phyloP scores from a whole-genome alignment of 2,329 filamentous ascomycete species.

The Blastomyces gilchristii region DNA sequence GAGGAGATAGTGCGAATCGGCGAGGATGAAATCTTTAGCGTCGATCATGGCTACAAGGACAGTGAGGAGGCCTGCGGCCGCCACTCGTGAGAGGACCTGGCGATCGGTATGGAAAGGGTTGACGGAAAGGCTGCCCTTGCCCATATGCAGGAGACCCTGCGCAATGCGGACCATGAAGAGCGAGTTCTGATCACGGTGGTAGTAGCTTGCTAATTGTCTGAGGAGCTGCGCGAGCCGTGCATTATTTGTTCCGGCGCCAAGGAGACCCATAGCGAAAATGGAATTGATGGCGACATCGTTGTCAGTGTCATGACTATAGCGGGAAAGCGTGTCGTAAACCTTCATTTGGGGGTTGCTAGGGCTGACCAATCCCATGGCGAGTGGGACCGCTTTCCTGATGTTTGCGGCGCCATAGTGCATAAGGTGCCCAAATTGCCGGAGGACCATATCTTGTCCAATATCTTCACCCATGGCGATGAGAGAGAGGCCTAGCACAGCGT shows the following conservation, averaged over 20 bases:
- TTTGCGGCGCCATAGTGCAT: constrained; percentile 99
- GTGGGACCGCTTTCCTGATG: constrained; percentile 87
- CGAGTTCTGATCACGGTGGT: constrained; percentile 90
- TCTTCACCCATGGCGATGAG: constrained; percentile 98
- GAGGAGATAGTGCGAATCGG: constrained; percentile 77
- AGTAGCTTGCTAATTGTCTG: constrained; percentile 92
- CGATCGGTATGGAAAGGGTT: constrained; percentile 99
- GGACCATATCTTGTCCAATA: constrained; percentile 95
- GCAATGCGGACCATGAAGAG: constrained; percentile 99
- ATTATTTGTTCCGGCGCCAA: constrained; percentile 96
- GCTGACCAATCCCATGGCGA: constrained; percentile 93
- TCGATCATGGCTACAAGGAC: constrained; percentile 92
- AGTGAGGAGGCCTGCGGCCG: constrained; percentile 77
- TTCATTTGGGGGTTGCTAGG: constrained; percentile 99
- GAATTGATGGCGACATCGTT: constrained; percentile 97
- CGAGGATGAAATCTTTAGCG: constrained; percentile 71
- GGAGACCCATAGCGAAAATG: constrained; percentile 97
- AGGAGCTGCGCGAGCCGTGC: constrained; percentile 89
- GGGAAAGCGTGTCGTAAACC: constrained; percentile 93
- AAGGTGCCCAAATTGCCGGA: constrained; percentile 91
- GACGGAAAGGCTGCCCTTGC: constrained; percentile 90
- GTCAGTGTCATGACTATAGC: constrained; percentile 98
- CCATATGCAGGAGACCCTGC: constrained; percentile 95
- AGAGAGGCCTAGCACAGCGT: constrained; percentile 87
- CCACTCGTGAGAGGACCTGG: constrained; percentile 84